Evolutionary conservation across 2,329 filamentous ascomycete genomes (phyloP).

Genomic region (Mycocentrospora acerina): DNA sequence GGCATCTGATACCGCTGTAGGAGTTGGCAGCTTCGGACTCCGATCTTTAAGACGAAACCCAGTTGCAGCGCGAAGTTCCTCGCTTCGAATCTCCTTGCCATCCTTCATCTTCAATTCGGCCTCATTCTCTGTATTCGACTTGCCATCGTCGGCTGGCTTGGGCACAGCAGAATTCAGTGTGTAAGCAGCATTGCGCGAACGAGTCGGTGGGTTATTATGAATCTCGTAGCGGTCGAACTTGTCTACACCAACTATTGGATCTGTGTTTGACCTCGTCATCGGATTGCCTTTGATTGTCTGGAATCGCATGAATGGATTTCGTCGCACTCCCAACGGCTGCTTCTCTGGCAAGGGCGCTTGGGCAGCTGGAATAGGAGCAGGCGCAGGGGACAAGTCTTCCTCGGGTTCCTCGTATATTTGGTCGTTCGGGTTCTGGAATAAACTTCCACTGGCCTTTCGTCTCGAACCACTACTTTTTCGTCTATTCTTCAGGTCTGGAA

Average conservation of each 20-base stretch:
- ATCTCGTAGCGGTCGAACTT: slow-evolving; percentile 66
- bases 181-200: slow-evolving; percentile 80
- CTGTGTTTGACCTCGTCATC: slow-evolving; percentile 48
- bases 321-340: slow-evolving; percentile 56
- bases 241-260: slow-evolving; percentile 47
- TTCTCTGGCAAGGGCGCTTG: slow-evolving; percentile 36
- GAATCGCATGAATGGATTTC: slow-evolving; percentile 67
- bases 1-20: slow-evolving; percentile 86
- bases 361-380: slow-evolving; percentile 29
- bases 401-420: slow-evolving; percentile 90
- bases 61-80: slow-evolving; percentile 88
- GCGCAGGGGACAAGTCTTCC: slow-evolving; percentile 38
- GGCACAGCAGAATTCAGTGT: slow-evolving; percentile 61
- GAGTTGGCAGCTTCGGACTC: slow-evolving; percentile 82
- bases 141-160: slow-evolving; percentile 29
- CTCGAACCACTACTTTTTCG: slow-evolving; percentile 66
- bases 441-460: slow-evolving; percentile 69
- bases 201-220: slow-evolving; percentile 78
- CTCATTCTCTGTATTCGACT: slow-evolving; percentile 34
- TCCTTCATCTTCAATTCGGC: slow-evolving; percentile 63
- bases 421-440: slow-evolving; percentile 70
- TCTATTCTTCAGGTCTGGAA: slow-evolving; percentile 35
- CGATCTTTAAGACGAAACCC: slow-evolving; percentile 86
- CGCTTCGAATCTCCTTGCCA: slow-evolving; percentile 77
- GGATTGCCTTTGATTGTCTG: slow-evolving; percentile 53